phyloP scores from a whole-genome alignment of 164 flowering plant genomes.

The Annona cherimola region DNA sequence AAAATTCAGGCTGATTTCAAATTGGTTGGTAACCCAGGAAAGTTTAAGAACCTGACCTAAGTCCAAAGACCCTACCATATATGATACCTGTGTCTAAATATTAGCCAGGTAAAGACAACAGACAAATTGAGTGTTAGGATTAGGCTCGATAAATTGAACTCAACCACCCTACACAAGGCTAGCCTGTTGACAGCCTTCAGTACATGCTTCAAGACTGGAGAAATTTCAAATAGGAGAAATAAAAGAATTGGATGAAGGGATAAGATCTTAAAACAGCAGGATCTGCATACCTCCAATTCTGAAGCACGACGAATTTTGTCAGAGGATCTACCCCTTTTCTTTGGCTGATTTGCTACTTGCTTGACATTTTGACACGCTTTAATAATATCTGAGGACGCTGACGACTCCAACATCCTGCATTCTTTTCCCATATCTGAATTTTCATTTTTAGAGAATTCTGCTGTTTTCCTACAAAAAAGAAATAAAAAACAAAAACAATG shows the following conservation, averaged over 20 bases:
- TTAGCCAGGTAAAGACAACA: too few species aligned
- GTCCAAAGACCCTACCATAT: too few species aligned
- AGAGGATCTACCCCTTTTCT: slow-evolving; percentile 30
- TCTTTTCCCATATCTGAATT: slow-evolving; percentile 3
- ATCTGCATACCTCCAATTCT: slow-evolving; percentile 25
- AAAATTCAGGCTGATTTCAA: too few species aligned
- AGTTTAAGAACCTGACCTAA: too few species aligned
- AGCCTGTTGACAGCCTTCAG: neutral
- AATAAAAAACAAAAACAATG: too few species aligned
- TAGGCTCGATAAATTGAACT: too few species aligned
- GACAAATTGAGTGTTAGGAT: too few species aligned
- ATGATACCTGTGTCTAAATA: too few species aligned
- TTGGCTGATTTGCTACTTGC: slow-evolving; percentile 22
- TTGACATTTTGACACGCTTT: neutral
- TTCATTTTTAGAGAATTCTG: slow-evolving; percentile 12
- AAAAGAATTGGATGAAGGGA: neutral
- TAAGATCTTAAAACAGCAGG: neutral
- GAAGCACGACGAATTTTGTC: slow-evolving; percentile 24
- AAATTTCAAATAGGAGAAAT: neutral
- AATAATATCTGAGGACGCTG: slow-evolving; percentile 11
- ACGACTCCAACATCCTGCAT: slow-evolving; percentile 6
- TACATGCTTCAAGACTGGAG: too few species aligned
- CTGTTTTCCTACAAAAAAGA: slow-evolving; percentile 14
- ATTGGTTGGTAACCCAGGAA: too few species aligned
- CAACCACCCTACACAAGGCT: neutral